A percentile compares a stretch with the other conserved stretches of the same genome.
Conservation (phyloP, 305 asterid genomes). For the Fraxinus baroniana region DNA sequence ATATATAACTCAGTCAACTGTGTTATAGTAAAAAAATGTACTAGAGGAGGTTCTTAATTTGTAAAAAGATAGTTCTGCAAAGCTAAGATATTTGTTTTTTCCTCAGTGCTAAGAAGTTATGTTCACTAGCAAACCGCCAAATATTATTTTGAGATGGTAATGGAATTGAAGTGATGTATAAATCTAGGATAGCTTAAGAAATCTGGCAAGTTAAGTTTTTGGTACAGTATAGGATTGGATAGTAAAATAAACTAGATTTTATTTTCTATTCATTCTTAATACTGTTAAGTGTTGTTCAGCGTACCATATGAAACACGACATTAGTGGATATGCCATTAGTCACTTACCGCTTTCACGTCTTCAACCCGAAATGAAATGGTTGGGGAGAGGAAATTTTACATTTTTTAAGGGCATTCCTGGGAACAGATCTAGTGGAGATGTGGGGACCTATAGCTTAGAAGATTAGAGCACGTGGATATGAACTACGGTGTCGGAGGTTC, state of each 20-base stretch:
- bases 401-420: not conserved
- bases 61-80: not conserved
- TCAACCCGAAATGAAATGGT: not conserved
- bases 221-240: not conserved
- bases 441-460: not conserved
- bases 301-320: not conserved
- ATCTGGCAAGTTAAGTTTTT: not conserved
- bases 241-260: not conserved
- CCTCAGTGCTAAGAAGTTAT: not conserved
- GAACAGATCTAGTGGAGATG: not conserved
- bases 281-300: not conserved
- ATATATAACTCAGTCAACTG: not conserved
- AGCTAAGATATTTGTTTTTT: not conserved
- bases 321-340: not conserved
- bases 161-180: not conserved
- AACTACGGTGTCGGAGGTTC: not conserved
- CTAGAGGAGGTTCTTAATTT: not conserved
- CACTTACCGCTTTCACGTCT: not conserved
- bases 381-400: not conserved
- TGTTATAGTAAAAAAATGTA: not conserved
- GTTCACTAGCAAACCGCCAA: not conserved
- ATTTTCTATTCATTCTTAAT: not conserved
- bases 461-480: not conserved
- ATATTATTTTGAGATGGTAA: not conserved
- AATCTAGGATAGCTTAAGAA: not conserved